Evolutionary conservation across 1,139 yeast genomes (phyloP).

Genomic region (Pneumocystis jirovecii): DNA sequence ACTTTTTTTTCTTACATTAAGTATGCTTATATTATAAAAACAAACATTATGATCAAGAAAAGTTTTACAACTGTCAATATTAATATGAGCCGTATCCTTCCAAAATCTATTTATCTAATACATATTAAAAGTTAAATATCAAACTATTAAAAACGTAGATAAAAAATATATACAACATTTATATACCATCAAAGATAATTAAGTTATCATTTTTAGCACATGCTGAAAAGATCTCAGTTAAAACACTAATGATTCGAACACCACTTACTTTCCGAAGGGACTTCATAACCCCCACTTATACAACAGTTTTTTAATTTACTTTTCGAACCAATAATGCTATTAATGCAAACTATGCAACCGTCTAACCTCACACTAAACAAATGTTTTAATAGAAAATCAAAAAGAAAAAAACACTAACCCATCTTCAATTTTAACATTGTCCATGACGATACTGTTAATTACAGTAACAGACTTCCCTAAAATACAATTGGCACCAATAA

Average conservation of each 20-base stretch:
- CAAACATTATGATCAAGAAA: background rate
- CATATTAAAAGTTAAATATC: no score
- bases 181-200: background rate
- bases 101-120: no score
- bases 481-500: constrained; percentile 58
- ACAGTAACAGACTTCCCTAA: constrained; percentile 80
- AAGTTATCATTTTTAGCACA: background rate
- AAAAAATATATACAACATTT: background rate
- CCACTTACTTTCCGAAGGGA: constrained; percentile 7
- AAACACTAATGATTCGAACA: constrained; percentile 1
- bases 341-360: constrained; percentile 71
- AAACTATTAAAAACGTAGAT: background rate
- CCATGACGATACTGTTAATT: constrained; percentile 69
- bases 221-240: background rate
- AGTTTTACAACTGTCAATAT: background rate
- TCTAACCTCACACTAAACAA: constrained; percentile 39
- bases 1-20: no score
- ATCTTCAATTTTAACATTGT: constrained; percentile 59
- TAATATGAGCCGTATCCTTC: no score
- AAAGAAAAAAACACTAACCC: background rate
- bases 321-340: constrained; percentile 36
- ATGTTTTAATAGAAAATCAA: constrained; percentile 12
- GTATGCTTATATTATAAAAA: background rate
- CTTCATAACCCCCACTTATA: constrained; percentile 11
- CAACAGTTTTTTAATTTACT: constrained; percentile 9